Base-by-base conservation (phyloP, 2,329 filamentous ascomycete genomes). In the Ophiocordyceps camponoti-saundersi region DNA sequence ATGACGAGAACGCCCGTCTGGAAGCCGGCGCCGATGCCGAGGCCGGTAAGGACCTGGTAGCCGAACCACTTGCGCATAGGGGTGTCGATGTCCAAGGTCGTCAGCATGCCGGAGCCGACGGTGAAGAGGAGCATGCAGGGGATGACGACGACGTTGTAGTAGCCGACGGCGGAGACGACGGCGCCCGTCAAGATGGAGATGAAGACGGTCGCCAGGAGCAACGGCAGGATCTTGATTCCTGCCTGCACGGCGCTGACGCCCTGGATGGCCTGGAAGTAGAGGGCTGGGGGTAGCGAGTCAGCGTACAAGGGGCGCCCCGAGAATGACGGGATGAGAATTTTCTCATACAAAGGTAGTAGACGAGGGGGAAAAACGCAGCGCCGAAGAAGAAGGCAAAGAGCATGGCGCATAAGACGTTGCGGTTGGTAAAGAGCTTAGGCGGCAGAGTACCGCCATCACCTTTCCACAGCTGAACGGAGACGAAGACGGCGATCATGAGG, bases 21-120 rank as follows among this genome's bases (percentile, higher is more conserved):
- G 59, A 72, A 70, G 43, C 67, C 68, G 3, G 65, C 56, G 40
- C 70, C 70, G 29, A 73, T 65, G 26, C 75, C 75, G 2, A 77
- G 60, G 34, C 75, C 77, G n/a, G 66, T 61, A 21, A 80, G 55
- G 41, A 74, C 69, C 55, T 78, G 75, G 57, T 72, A 78, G 18
- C 75, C 74, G 51, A 79, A 73, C 75, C 75, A 80, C 39, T 66
- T 60, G 15, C 59, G 57, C 2, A 70, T 57, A 1, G 66, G 61
- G 6, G 71, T 77, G 52, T 65, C 51, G 3, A 72, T 60, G 32
- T 60, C 57, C 10, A 77, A 66, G 0, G 72, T 77, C 1, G 72
- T 72, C 49, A 80, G 65, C 47, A 80, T 65, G n/a, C 73, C 76
- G 3, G 64, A 58, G 10, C 74, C 73, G 48, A 76, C 56, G 32